phyloP scores from a whole-genome alignment of 441 rosid genomes.

The Pelargonium cotyledonis region DNA sequence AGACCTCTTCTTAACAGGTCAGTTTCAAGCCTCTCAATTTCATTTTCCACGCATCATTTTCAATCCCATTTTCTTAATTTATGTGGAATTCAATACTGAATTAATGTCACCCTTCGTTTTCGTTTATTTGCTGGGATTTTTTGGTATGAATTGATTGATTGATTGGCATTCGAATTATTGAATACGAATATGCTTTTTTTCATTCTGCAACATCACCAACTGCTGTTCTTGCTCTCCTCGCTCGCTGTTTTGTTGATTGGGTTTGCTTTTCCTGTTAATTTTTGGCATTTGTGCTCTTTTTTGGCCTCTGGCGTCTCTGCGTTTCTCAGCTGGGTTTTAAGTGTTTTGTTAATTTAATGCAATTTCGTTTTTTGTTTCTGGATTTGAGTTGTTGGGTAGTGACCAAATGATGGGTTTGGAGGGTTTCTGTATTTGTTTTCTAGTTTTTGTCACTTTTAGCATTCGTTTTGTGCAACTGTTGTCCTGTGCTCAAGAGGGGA shows the following conservation, averaged over 20 bases:
- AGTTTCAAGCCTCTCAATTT: constrained; percentile 12
- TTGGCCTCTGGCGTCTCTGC: neutral
- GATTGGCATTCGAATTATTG: constrained; percentile 31
- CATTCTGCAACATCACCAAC: constrained; percentile 11
- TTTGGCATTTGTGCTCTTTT: neutral
- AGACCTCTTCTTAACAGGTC: constrained; percentile 11
- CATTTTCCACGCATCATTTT: neutral
- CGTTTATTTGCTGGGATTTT: constrained; percentile 8
- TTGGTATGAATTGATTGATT: constrained; percentile 5
- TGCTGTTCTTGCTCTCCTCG: constrained; percentile 18
- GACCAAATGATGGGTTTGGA: constrained; percentile 14
- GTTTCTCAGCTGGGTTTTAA: constrained; percentile 20
- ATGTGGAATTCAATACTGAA: neutral
- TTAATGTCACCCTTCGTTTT: neutral
- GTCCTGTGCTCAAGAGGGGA: constrained; percentile 7
- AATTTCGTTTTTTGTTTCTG: constrained; percentile 17
- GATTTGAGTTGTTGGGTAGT: constrained; percentile 18
- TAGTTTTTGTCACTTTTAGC: constrained; percentile 2
- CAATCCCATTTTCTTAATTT: neutral
- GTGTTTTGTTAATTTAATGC: constrained; percentile 15
- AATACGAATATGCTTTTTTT: constrained; percentile 31
- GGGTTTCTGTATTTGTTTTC: constrained; percentile 7
- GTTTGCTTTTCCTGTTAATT: constrained; percentile 3
- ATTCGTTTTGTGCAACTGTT: constrained; percentile 10
- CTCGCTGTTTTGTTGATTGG: constrained; percentile 20